Percentiles rank a stretch among this genome's conserved stretches.
Evolutionary conservation across 768 basidiomycete genomes (phyloP).

Genomic region (Clavulina sp.): DNA sequence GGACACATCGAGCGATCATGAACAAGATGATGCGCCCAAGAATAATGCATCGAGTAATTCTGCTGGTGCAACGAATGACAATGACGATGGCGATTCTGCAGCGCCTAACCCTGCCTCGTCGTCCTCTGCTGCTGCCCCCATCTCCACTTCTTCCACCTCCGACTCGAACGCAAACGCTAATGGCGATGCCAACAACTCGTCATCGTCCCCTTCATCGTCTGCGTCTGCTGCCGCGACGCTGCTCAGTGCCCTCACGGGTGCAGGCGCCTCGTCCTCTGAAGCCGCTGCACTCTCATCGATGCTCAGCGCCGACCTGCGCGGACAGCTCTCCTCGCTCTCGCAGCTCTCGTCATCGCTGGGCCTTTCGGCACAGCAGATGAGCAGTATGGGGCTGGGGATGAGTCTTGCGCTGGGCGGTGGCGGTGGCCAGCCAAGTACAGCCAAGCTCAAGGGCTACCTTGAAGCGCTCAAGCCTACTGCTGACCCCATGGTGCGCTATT

Average conservation of each 20-base stretch:
- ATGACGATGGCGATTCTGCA: conserved; percentile 11
- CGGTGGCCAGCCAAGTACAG: too few relatives aligned
- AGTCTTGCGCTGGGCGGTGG: too few relatives aligned
- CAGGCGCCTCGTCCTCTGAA: too few relatives aligned
- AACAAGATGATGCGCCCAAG: too few relatives aligned
- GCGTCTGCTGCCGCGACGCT: conserved; percentile 18
- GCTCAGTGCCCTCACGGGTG: conserved; percentile 35
- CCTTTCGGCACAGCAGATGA: too few relatives aligned
- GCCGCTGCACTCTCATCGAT: too few relatives aligned
- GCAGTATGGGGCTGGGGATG: too few relatives aligned
- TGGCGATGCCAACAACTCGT: conserved; percentile 3
- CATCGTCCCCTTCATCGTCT: too few relatives aligned
- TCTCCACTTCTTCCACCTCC: background rate
- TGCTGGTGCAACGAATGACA: background rate
- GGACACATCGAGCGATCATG: too few relatives aligned
- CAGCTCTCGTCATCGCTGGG: conserved; percentile 84
- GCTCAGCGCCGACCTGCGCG: too few relatives aligned
- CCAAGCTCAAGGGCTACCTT: conserved; percentile 78
- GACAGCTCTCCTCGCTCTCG: conserved; percentile 77
- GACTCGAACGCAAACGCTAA: too few relatives aligned
- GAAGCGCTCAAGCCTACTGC: conserved; percentile 74
- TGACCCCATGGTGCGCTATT: conserved; percentile 67
- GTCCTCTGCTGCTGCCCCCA: conserved; percentile 19
- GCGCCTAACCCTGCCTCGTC: conserved; percentile 23
- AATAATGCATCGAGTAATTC: conserved; percentile 3